Percentiles rank a stretch among this genome's conserved stretches.
phyloP scores from a whole-genome alignment of 768 basidiomycete species.

The Amanita jacksonii region DNA sequence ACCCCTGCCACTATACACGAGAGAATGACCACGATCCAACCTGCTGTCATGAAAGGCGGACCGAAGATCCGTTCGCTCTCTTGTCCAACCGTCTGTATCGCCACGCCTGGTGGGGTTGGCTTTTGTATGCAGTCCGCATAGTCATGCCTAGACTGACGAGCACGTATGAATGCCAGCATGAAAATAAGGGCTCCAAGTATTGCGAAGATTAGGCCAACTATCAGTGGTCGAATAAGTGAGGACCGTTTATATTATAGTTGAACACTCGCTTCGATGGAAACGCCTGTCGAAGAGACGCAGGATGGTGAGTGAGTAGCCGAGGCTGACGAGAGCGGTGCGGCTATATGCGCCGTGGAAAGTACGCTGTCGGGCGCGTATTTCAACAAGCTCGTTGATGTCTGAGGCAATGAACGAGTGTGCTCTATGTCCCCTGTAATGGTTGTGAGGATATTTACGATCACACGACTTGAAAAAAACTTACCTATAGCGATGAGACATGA shows the following conservation, averaged over 20 bases:
- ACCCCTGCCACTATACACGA: conserved; percentile 49
- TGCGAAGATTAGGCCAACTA: conserved; percentile 55
- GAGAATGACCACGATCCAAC: conserved; percentile 61
- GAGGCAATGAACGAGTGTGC: conserved; percentile 40
- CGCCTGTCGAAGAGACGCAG: conserved; percentile 69
- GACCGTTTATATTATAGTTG: background rate
- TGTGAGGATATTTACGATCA: background rate
- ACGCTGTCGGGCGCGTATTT: conserved; percentile 69
- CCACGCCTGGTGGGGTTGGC: conserved; percentile 10
- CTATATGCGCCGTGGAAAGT: conserved; percentile 81
- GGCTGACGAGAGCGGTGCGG: conserved; percentile 62
- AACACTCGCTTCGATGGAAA: conserved; percentile 60
- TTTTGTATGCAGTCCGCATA: conserved; percentile 50
- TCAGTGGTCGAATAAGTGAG: background rate
- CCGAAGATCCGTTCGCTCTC: conserved; percentile 58
- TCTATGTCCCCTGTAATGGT: conserved; percentile 25
- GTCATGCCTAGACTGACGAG: conserved; percentile 61
- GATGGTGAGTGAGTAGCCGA: conserved; percentile 67
- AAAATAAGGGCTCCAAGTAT: conserved; percentile 54
- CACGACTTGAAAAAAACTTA: background rate
- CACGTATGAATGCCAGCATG: conserved; percentile 46
- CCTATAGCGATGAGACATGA: conserved; percentile 5
- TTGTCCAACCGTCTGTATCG: conserved; percentile 51
- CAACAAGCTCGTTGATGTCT: conserved; percentile 54
- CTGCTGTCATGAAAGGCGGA: conserved; percentile 71